phyloP scores from a whole-genome alignment of 2,329 filamentous ascomycete species.

The Pseudopyrenochaeta lycopersici region DNA sequence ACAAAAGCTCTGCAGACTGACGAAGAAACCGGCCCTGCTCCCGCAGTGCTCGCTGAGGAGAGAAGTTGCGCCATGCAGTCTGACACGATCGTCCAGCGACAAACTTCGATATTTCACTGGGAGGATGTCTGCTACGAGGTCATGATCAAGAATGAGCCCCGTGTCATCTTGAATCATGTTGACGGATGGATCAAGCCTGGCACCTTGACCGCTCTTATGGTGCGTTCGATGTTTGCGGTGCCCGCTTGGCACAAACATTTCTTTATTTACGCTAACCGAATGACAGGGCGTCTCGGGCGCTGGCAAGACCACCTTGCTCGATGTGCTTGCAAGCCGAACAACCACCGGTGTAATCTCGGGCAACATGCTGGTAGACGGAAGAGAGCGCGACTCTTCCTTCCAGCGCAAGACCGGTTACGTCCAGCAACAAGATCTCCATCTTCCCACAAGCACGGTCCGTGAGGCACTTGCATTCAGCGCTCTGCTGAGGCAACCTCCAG shows the following conservation, averaged over 20 bases:
- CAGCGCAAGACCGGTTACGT: conserved; percentile 90
- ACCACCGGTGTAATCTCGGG: conserved; percentile 40
- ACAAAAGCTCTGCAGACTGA: conserved; percentile 33
- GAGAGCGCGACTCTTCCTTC: conserved; percentile 73
- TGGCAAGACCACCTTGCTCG: conserved; percentile 89
- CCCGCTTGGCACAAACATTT: neutral
- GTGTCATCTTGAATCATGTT: conserved; percentile 62
- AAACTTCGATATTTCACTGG: conserved; percentile 50
- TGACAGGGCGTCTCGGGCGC: conserved; percentile 80
- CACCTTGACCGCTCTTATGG: conserved; percentile 56
- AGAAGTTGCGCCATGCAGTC: conserved; percentile 33
- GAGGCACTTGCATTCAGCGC: conserved; percentile 56
- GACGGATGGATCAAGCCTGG: conserved; percentile 65
- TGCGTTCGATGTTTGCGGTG: conserved; percentile 3
- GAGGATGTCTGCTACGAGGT: conserved; percentile 36
- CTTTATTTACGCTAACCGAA: neutral
- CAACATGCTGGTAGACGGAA: conserved; percentile 37
- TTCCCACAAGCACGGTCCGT: conserved; percentile 40
- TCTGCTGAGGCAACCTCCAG: conserved; percentile 30
- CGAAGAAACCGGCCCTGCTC: conserved; percentile 47
- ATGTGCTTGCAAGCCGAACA: conserved; percentile 66
- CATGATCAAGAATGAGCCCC: conserved; percentile 49
- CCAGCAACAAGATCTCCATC: conserved; percentile 66
- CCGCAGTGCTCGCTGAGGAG: conserved; percentile 37
- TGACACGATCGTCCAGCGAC: conserved; percentile 41